A percentile compares a stretch with the other conserved stretches of the same genome.
These are phyloP conservation scores for Terfezia boudieri DNA, from an alignment of 495 filamentous ascomycete species.

Conservation along the genomic window DNA sequence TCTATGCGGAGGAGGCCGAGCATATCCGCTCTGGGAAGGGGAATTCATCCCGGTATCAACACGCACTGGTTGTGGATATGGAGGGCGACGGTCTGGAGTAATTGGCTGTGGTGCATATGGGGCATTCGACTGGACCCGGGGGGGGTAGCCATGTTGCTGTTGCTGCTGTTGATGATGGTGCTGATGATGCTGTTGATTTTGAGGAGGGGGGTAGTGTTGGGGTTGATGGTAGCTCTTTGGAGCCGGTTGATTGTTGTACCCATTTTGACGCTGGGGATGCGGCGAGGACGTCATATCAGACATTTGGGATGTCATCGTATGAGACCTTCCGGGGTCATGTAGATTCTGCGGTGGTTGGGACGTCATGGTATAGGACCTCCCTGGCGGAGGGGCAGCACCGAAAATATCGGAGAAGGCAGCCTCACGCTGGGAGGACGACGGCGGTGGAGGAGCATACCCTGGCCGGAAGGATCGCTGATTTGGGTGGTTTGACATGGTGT, in stretches of 20 bases:
- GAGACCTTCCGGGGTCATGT: constrained; percentile 39
- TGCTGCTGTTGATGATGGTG: constrained; percentile 20
- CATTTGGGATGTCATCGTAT: constrained; percentile 57
- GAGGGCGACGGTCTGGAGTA: constrained; percentile 30
- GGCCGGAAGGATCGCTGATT: constrained; percentile 13
- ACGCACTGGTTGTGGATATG: constrained; percentile 27
- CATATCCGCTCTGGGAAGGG: constrained; percentile 6
- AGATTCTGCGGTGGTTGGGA: constrained; percentile 34
- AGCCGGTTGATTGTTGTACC: constrained; percentile 26
- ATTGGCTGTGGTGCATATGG: constrained; percentile 43
- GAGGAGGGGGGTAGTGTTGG: constrained; percentile 12
- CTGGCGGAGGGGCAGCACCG: constrained; percentile 52
- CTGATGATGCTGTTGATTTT: constrained; percentile 20
- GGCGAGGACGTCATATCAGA: constrained; percentile 23
- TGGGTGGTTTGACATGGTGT: constrained; percentile 5
- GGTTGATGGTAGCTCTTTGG: constrained; percentile 23
- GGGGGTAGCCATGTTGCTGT: constrained; percentile 16
- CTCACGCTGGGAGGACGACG: constrained; percentile 46
- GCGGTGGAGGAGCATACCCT: constrained; percentile 4
- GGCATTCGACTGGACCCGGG: constrained; percentile 34
- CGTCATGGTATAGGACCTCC: constrained; percentile 71
- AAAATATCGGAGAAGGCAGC: constrained; percentile 94
- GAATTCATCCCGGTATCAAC: constrained; percentile 19
- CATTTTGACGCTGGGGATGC: constrained; percentile 32
- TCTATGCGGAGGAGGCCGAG: constrained; percentile 32